Evolutionary conservation across 2,329 filamentous ascomycete species (phyloP), one percentile per base, ranked within the genome.

Genomic region (Pseudogymnoascus sp.): DNA sequence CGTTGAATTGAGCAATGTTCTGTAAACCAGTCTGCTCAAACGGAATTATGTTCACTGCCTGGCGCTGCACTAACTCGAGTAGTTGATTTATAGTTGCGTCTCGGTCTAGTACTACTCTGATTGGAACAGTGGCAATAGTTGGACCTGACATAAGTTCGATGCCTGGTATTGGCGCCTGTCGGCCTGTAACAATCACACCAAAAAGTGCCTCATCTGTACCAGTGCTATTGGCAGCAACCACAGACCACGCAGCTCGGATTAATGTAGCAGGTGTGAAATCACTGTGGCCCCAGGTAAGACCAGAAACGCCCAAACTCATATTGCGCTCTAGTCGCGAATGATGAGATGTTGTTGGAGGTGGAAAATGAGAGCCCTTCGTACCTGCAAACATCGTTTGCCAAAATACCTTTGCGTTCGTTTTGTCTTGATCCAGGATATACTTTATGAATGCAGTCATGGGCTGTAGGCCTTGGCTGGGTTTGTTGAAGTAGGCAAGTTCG

Each of bases 21-120:
- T 66, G 63, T 13, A 69, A 27, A 3, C 68, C 68, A 13, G 77
- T 70, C 64, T 84, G 81, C 64, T 84, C 77, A 66, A 82, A 77
- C 1, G 79, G 79, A 17, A 83, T 81, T 65, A 80, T 78, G 6
- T 77, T 71, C 0, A 79, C 74, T 1, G 76, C 77, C 48, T 76
- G 72, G 15, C 58, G 25, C 42, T 63, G 62, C n/a, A 63, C 41
- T 4, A 15, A 25, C 12, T 12, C 9, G 15, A 63, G 42, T 5
- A 61, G 31, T 17, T 48, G 33, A 3, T 17, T 21, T 33, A 64
- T 36, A 17, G 59, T 33, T n/a, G 17, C 29, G 9, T 39, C 58
- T 9, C 17, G 58, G 36, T 63, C 42, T n/a, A 67, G 35, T 31
- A 33, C 17, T n/a, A 67, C 61, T 21, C 75, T 72, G 8, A 78